These are phyloP conservation scores for Aquilaria agallochum DNA, from an alignment of 441 rosid species.

Conservation along the genomic window DNA sequence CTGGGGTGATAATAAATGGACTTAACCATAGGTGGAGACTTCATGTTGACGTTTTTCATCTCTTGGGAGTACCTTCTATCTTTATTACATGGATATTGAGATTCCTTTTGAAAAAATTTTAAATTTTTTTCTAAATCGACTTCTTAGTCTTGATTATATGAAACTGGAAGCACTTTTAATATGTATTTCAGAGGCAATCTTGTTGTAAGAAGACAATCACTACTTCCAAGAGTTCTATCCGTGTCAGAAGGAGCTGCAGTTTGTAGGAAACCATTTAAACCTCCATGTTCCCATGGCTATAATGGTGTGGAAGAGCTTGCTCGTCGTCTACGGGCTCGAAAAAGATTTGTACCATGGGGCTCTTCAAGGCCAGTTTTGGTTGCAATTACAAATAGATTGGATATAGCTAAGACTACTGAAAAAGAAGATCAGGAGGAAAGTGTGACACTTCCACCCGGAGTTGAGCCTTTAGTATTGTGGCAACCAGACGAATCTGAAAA, in stretches of 20 bases:
- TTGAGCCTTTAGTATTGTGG: conserved; percentile 89
- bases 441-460: conserved; percentile 70
- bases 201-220: conserved; percentile 72
- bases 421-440: conserved; percentile 51
- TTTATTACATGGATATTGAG: not conserved
- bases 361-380: conserved; percentile 58
- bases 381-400: conserved; percentile 34
- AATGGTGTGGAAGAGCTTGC: conserved; percentile 52
- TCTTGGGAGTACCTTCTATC: not conserved
- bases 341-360: conserved; percentile 96
- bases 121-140: not conserved
- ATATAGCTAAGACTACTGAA: conserved; percentile 20
- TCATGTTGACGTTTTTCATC: not conserved
- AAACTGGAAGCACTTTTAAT: conserved; percentile 6
- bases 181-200: conserved; percentile 69
- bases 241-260: conserved; percentile 84
- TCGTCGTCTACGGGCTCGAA: conserved; percentile 89
- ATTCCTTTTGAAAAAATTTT: not conserved
- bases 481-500: conserved; percentile 59
- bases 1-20: not conserved
- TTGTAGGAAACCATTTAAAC: conserved; percentile 96
- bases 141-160: not conserved
- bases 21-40: not conserved
- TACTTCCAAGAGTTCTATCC: conserved; percentile 83
- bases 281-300: conserved; percentile 71